These are phyloP conservation scores for Pseudofabraea citricarpa DNA, from an alignment of 2,329 filamentous ascomycete genomes.

Conservation along the genomic window DNA sequence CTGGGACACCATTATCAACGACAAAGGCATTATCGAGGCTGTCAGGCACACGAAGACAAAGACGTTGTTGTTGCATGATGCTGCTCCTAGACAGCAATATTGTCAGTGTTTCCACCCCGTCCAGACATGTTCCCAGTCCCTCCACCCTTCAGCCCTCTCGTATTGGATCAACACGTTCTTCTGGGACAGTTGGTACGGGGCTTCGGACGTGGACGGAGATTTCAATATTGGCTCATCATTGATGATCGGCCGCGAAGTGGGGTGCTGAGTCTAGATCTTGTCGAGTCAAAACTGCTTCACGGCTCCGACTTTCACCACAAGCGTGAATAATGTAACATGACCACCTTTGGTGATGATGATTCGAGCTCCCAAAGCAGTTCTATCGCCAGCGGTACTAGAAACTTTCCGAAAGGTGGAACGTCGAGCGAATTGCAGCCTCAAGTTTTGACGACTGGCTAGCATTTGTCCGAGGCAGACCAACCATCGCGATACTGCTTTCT, in stretches of 20 bases:
- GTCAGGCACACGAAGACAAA: no score
- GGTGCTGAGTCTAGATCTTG: background rate
- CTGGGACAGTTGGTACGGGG: no score
- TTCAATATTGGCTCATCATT: conserved; percentile 2
- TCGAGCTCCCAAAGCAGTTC: background rate
- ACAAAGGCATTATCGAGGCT: no score
- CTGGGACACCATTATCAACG: no score
- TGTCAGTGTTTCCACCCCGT: no score
- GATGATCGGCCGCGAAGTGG: conserved; percentile 2
- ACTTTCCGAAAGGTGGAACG: background rate
- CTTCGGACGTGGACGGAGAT: conserved; percentile 1
- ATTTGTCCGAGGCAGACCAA: background rate
- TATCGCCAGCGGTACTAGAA: conserved; percentile 1
- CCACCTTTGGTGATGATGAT: background rate
- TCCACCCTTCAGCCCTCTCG: background rate
- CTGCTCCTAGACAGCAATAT: background rate
- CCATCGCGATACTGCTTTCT: background rate
- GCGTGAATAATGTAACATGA: background rate
- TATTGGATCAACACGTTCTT: no score
- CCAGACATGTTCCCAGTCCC: no score
- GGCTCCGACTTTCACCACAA: no score
- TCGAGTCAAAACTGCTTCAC: background rate
- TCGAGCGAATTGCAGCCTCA: conserved; percentile 2
- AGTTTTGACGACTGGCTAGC: background rate
- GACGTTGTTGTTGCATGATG: background rate